phyloP scores from a whole-genome alignment of 345 rosid species.

The Adansonia digitata region DNA sequence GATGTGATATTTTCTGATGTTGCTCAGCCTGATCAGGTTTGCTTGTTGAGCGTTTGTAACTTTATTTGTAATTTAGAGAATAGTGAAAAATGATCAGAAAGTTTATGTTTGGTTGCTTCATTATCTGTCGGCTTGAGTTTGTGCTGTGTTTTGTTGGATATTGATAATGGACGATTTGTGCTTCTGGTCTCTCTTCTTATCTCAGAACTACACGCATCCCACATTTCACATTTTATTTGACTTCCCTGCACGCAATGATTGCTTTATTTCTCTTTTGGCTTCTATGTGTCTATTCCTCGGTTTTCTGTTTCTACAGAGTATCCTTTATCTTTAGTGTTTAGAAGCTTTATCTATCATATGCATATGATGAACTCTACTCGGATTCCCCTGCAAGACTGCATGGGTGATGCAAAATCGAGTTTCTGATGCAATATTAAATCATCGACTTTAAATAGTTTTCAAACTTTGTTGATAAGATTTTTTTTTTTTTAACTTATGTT shows the following conservation, averaged over 20 bases:
- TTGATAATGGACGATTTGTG: too few species aligned
- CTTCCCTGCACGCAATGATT: not conserved
- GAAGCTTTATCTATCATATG: not conserved
- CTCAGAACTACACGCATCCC: too few species aligned
- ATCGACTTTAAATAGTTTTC: not conserved
- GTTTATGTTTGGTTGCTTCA: not conserved
- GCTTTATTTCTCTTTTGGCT: not conserved
- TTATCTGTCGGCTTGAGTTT: not conserved
- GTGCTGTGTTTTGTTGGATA: not conserved
- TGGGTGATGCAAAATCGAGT: conserved; percentile 55
- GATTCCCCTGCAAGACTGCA: conserved; percentile 53
- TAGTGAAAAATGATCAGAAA: too few species aligned
- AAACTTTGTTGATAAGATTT: not conserved
- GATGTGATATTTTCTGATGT: conserved; percentile 98
- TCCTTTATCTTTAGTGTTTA: not conserved
- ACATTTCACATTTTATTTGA: not conserved
- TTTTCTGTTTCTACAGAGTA: not conserved
- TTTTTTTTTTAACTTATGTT: not conserved
- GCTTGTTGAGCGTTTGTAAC: not conserved
- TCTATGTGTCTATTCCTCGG: not conserved
- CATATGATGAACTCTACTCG: conserved; percentile 43
- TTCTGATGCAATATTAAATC: conserved; percentile 40
- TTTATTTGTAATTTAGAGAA: not conserved
- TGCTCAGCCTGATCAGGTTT: conserved; percentile 99
- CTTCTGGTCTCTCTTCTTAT: too few species aligned